phyloP scores from a whole-genome alignment of 2,329 filamentous ascomycete genomes.

The Berkeleyomyces rouxiae region DNA sequence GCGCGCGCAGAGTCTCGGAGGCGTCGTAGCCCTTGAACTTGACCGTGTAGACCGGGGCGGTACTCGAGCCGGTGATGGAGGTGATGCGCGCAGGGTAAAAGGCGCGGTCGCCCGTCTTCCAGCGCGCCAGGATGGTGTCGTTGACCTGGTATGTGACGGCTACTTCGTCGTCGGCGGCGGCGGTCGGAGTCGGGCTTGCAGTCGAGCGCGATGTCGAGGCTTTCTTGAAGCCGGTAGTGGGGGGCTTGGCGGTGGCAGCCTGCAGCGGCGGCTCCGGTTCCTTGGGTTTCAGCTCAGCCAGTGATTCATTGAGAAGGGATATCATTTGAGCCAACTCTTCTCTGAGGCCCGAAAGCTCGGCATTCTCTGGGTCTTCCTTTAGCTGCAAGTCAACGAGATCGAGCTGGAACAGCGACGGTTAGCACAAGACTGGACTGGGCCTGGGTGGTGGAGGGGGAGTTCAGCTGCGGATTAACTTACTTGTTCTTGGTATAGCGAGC shows the following conservation, averaged over 20 bases:
- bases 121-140: slow-evolving; percentile 79
- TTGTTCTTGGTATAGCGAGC: slow-evolving; percentile 39
- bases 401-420: slow-evolving; percentile 33
- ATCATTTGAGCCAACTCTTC: slow-evolving; percentile 71
- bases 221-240: slow-evolving; percentile 24
- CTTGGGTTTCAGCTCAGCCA: slow-evolving; percentile 55
- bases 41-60: slow-evolving; percentile 81
- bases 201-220: background rate
- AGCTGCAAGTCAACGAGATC: slow-evolving; percentile 62
- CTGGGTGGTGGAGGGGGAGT: background rate
- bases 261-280: slow-evolving; percentile 22
- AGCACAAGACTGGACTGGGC: slow-evolving; percentile 15
- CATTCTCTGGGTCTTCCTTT: slow-evolving; percentile 63
- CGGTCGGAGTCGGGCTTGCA: slow-evolving; percentile 16
- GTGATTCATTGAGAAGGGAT: slow-evolving; percentile 58
- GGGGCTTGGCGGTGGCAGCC: slow-evolving; percentile 28
- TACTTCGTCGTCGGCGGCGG: slow-evolving; percentile 29
- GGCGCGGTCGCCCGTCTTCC: slow-evolving; percentile 71
- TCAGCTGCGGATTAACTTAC: slow-evolving; percentile 21
- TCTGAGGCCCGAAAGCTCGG: slow-evolving; percentile 60
- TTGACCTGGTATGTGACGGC: slow-evolving; percentile 59
- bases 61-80: slow-evolving; percentile 82
- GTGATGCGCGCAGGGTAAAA: slow-evolving; percentile 91
- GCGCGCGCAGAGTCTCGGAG: slow-evolving; percentile 63
- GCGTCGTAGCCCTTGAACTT: slow-evolving; percentile 86